Base-by-base conservation (phyloP, 805 yeast species). In the Metschnikowia borealis region DNA sequence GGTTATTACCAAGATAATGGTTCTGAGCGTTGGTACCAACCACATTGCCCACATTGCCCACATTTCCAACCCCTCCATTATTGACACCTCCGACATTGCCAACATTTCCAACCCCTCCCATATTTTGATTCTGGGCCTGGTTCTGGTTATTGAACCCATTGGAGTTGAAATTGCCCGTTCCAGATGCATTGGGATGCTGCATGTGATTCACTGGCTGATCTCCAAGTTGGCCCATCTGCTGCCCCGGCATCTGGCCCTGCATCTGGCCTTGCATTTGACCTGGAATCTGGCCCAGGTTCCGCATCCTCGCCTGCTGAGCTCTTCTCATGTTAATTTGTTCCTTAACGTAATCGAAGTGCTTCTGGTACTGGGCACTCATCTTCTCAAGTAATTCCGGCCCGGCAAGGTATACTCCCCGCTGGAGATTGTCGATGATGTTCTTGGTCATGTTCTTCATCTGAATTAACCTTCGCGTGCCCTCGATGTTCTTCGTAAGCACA, bases 371-470 rank as follows among this genome's bases (percentile, higher is more conserved):
- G 43, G 75, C 70, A 53, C 84, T 82, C 49, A 89, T 77, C 65
- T 83, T 85, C 40, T 82, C 87, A 47, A 88, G 71, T 38, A 87
- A 74, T 43, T 83, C 88, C 14, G 86, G 85, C n/a, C 82, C 80
- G 1, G 91, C 91, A 54, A 83, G 79, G 61, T 78, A 89, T 20
- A 78, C 72, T 4, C 85, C 85, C 54, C 81, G 75, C 51, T 83
- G 79, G 56, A 89, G 72, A 42, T 80, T 83, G 46, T 88, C 94
- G 57, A 84, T 69, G 53, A 89, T 86, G 62, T 84, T 86, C 60
- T 82, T 84, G 40, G 88, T 82, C 84, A 89, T 84, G 53, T 82
- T 78, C 66, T 89, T 84, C 75, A 87, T 81, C 62, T 87, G 91
- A 52, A 90, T 76, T 52, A 90, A 78, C 57, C 87, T 80, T 60